Evolutionary conservation across 768 basidiomycete genomes (phyloP).

Genomic region (Glaciozyma martinii): DNA sequence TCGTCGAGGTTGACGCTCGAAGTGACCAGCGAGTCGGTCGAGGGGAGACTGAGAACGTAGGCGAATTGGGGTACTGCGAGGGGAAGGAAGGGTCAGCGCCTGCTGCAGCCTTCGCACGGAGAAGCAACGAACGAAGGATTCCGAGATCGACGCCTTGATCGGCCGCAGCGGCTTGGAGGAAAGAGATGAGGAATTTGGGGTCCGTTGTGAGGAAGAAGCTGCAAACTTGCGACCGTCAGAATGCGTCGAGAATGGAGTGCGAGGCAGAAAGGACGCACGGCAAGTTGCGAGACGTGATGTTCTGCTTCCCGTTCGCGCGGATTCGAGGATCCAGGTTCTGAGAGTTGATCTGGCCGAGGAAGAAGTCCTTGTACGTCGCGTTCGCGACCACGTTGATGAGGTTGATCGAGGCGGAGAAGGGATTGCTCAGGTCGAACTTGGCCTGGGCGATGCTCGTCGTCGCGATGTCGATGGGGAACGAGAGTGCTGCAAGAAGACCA

Average conservation of each 20-base stretch:
- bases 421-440: constrained; percentile 55
- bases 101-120: constrained; percentile 48
- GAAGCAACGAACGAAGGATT: constrained; percentile 35
- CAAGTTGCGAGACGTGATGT: constrained; percentile 49
- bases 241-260: background rate
- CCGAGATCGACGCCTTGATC: constrained; percentile 55
- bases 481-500: constrained; percentile 55
- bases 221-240: background rate
- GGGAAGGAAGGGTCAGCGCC: constrained; percentile 21
- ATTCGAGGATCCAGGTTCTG: constrained; percentile 44
- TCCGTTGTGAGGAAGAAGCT: constrained; percentile 56
- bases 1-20: constrained; percentile 43
- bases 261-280: background rate
- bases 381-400: constrained; percentile 50
- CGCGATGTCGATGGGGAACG: constrained; percentile 57
- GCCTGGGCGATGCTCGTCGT: constrained; percentile 53
- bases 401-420: constrained; percentile 67
- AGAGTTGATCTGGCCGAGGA: constrained; percentile 44
- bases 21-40: constrained; percentile 44
- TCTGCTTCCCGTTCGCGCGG: constrained; percentile 53
- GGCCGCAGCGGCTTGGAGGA: constrained; percentile 49
- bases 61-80: constrained; percentile 37
- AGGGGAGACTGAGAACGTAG: constrained; percentile 6
- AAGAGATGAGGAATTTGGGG: constrained; percentile 52
- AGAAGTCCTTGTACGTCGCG: constrained; percentile 52